Percentiles rank a stretch among this genome's conserved stretches.
Evolutionary conservation across 1,284 basidiomycete genomes (phyloP).

Genomic region (Agaricales sp.): DNA sequence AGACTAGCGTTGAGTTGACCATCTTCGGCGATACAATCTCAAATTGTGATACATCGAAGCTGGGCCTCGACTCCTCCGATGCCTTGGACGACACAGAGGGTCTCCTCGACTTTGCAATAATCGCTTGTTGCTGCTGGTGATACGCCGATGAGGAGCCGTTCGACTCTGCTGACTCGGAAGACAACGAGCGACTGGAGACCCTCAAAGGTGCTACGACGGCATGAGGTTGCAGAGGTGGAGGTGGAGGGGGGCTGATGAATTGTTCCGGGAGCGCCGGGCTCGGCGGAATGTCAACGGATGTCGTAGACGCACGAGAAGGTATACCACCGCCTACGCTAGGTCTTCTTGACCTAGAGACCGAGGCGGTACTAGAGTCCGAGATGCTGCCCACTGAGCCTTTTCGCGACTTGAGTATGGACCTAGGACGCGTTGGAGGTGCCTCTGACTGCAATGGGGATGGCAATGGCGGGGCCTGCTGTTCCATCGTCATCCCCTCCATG

Average conservation of each 20-base stretch:
- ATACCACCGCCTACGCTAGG: conserved; percentile 18
- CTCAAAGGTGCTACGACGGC: too few relatives aligned
- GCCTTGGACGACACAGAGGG: neutral
- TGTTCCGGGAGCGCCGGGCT: conserved; percentile 36
- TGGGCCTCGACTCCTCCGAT: conserved; percentile 4
- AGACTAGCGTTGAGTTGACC: neutral
- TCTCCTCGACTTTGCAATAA: neutral
- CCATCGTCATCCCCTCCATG: conserved; percentile 2
- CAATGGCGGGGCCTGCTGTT: conserved; percentile 12
- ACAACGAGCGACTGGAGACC: too few relatives aligned
- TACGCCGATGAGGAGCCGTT: conserved; percentile 3
- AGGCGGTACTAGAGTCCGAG: neutral
- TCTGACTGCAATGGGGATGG: conserved; percentile 12
- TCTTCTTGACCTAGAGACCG: conserved; percentile 16
- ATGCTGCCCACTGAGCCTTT: conserved; percentile 5
- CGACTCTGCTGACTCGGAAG: too few relatives aligned
- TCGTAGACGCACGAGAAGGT: conserved; percentile 1
- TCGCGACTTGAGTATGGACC: conserved; percentile 2
- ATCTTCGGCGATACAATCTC: conserved; percentile 5
- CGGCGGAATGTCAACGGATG: conserved; percentile 28
- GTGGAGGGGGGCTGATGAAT: too few relatives aligned
- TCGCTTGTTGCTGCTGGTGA: too few relatives aligned
- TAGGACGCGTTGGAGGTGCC: conserved; percentile 5
- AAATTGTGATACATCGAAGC: conserved; percentile 4
- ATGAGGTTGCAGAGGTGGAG: too few relatives aligned